Base-by-base conservation (phyloP, 371 early-diverging fungal species). In the Syncephalastrum contaminatum region DNA sequence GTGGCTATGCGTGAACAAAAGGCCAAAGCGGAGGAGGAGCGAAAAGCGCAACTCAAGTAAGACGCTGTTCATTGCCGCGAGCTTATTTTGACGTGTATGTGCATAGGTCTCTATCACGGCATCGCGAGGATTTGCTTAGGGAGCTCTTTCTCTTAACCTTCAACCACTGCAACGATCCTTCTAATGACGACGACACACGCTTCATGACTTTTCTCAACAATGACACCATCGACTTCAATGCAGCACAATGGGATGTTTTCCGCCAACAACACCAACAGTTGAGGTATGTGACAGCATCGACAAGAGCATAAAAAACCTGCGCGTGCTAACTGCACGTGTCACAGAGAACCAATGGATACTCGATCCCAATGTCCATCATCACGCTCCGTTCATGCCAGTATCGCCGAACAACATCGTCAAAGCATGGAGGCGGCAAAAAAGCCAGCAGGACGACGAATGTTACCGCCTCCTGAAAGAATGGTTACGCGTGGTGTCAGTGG, bases 401-500 rank as follows among this genome's bases (percentile, higher is more conserved):
- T 30, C 44, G 43, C 48, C 45, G 45, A 45, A 19, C 51, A 51
- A 46, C 20, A 51, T 20, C 55, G 40, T 48, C 30, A 41, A 13
- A 15, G 13, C 15, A 30, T 40, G 15, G 58, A 49, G 16, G 4
- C 39, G 12, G 16, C 58, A 13, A 51, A 51, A 41, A 67, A 55
- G 40, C 25, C 51, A 19, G 18, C 50, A 20, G 42, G 43, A 18
- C 47, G 80, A 42, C 77, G 81, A 21, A 56, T 66, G 16, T 60
- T 72, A 12, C 85, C 88, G 16, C 86, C 87, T n/a, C 82, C 81
- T 25, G 89, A 77, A 54, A 70, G 87, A 16, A 88, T 88, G 87
- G 80, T 88, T 8, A 88, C 88, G 1, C 77, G 87, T 6, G 87
- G 87, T 24, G 84, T 84, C 14, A 86, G 85, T 60, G 85, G 86